Base-by-base conservation (phyloP, 2,329 filamentous ascomycete species). In the Colletotrichum ledebouriae region DNA sequence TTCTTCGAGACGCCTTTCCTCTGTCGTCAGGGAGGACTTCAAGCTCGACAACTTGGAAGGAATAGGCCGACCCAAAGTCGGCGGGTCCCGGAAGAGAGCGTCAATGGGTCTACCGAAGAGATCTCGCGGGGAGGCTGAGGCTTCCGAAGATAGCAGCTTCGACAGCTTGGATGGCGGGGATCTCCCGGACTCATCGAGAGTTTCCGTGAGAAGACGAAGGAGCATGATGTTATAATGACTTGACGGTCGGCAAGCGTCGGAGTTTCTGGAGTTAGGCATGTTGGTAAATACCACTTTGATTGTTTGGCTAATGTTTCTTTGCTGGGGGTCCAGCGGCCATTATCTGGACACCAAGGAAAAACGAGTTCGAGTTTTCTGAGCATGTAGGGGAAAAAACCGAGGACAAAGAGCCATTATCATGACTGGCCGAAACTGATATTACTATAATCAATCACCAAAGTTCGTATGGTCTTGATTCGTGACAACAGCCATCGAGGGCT, bases 141-240 rank as follows among this genome's bases (percentile, higher is more conserved):
- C 64, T 5, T 20, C 73, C 5, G 74, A 77, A 22, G 79, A 78
- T 17, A 78, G 79, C 50, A 80, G 77, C 57, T 70, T 64, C 6
- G 70, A 72, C 20, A 60, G 50, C n/a, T 44, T 62, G 6, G 66
- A 65, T 4, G 57, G 49, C 49, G 34, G 55, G 11, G 58, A 63
- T 17, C 42, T 49, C 20, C 47, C 59, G 41, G 70, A 71, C 25
- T 44, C 59, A 29, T 59, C 67, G 13, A 80, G 59, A 75, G 76
- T 73, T 63, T 80, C 74, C 39, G 81, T 82, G 66, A 80, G 86
- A 73, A 79, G 87, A 71, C 81, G 87, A 71, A 81, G 86, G 73
- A 89, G 86, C 75, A 89, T 88, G 85, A 87, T 89, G 86, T 76
- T 88, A 76, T 88, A 80, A 85, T 72, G 66, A 62, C 46, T 57